phyloP scores from a whole-genome alignment of 1,284 basidiomycete genomes.

The Austroboletus rostrupii region DNA sequence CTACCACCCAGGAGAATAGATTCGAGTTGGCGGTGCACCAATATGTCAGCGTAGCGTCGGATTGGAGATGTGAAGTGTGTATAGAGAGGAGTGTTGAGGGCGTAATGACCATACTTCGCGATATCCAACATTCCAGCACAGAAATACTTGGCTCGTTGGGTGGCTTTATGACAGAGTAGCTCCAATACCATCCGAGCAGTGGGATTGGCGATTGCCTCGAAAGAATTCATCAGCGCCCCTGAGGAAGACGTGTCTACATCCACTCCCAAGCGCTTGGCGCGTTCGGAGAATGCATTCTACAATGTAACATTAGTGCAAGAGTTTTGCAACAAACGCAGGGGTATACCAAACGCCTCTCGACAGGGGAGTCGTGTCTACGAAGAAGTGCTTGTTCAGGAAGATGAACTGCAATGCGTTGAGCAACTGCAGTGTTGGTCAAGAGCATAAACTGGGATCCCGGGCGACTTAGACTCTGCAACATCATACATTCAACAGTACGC shows the following conservation, averaged over 20 bases:
- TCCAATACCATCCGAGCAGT: slow-evolving; percentile 74
- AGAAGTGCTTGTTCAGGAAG: slow-evolving; percentile 94
- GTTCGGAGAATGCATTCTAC: slow-evolving; percentile 72
- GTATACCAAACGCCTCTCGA: slow-evolving; percentile 81
- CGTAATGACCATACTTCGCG: slow-evolving; percentile 94
- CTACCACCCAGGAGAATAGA: slow-evolving; percentile 75
- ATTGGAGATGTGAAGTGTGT: slow-evolving; percentile 97
- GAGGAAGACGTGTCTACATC: slow-evolving; percentile 79
- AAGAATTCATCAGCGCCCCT: slow-evolving; percentile 80
- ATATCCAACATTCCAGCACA: slow-evolving; percentile 99
- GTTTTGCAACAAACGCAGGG: not conserved
- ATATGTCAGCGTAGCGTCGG: slow-evolving; percentile 89
- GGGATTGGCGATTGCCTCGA: slow-evolving; percentile 70
- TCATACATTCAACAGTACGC: slow-evolving; percentile 6
- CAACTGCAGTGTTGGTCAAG: slow-evolving; percentile 85
- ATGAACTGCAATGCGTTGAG: slow-evolving; percentile 89
- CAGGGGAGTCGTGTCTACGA: slow-evolving; percentile 88
- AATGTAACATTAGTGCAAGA: slow-evolving; percentile 10
- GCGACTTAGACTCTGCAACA: slow-evolving; percentile 4
- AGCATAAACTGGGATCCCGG: slow-evolving; percentile 77
- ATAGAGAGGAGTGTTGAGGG: slow-evolving; percentile 88
- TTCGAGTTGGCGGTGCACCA: slow-evolving; percentile 96
- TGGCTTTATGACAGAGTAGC: slow-evolving; percentile 83
- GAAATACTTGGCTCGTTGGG: slow-evolving; percentile 94
- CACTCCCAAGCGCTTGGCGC: slow-evolving; percentile 82